Evolutionary conservation across 2,329 filamentous ascomycete genomes (phyloP).

Genomic region (Lojkania enalia): DNA sequence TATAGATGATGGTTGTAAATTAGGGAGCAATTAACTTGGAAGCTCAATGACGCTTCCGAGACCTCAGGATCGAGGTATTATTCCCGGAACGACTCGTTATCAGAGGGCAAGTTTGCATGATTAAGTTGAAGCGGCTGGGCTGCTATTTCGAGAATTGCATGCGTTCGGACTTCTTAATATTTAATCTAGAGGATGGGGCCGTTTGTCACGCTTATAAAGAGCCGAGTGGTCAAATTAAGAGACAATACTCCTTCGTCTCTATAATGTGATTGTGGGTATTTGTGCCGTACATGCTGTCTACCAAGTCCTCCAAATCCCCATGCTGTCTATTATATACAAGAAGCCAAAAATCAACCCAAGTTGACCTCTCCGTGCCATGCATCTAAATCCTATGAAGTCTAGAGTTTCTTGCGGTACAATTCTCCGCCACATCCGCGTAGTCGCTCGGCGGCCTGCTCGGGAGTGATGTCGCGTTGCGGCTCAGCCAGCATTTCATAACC

Average conservation of each 20-base stretch:
- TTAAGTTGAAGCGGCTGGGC: conserved; percentile 1
- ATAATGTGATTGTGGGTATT: conserved; percentile 4
- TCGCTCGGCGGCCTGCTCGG: conserved; percentile 85
- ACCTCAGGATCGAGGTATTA: too few species aligned
- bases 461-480: conserved; percentile 97
- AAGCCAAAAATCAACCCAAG: background rate
- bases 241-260: too few species aligned
- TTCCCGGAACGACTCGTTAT: background rate
- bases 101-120: background rate
- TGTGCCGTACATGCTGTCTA: conserved; percentile 1
- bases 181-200: background rate
- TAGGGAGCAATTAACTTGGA: too few species aligned
- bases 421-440: conserved; percentile 77
- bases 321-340: conserved; percentile 10
- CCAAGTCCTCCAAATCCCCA: conserved; percentile 6
- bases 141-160: conserved; percentile 8
- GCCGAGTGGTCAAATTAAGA: too few species aligned
- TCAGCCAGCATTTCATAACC: conserved; percentile 97
- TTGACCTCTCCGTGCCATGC: background rate
- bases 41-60: too few species aligned
- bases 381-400: conserved; percentile 12
- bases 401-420: conserved; percentile 74
- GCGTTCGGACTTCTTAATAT: background rate
- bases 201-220: background rate
- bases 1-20: too few species aligned